Base-by-base conservation (phyloP, 306 rosid genomes). In the Canavalia gladiata region DNA sequence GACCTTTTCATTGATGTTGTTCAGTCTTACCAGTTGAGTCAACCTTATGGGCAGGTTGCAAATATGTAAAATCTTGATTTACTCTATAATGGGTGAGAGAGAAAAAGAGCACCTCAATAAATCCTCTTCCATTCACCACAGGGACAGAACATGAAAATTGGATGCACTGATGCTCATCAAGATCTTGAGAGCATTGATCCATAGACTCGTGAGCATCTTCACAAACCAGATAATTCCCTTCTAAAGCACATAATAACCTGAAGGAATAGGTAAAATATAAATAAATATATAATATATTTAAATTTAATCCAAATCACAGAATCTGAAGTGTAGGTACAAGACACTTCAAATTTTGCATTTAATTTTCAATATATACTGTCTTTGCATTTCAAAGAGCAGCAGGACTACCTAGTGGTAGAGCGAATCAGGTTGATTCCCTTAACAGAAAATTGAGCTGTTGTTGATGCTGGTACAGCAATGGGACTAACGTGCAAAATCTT, bases 211-310 rank as follows among this genome's bases (percentile, higher is more conserved):
- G 46, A 72, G 86, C 73, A 84, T 86, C 84, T 87, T 92, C 92
- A 84, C 85, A 85, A 41, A 28, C 86, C 73, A 90, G 83, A 90
- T 92, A 92, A 59, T 83, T 85, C 77, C 98, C 98, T 83, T 92
- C 97, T 34, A 94, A 84, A 62, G 97, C 95, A 88, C 98, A 92
- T 56, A 94, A 84, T 84, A 94, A 89, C 95, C 75, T 69, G 86
- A 63, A 77, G 50, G 49, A 10, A 75, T 51, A 34, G 45, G 39
- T 64, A n/a, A 65, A 45, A 78, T 56, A 33, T 65, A 62, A 28
- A 56, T 51, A 51, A 51, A 51, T 13, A 13, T 51, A 12, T 47
- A 51, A 51, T 3, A 18, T 45, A 49, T 54, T 74, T 45, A 10
- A 49, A 43, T 43, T 43, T 43, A 43, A 68, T 33, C 28, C 66